A percentile compares a stretch with the other conserved stretches of the same genome.
These are phyloP conservation scores for Alternaria metachromatica DNA, from an alignment of 2,329 filamentous ascomycete species.

Conservation along the genomic window DNA sequence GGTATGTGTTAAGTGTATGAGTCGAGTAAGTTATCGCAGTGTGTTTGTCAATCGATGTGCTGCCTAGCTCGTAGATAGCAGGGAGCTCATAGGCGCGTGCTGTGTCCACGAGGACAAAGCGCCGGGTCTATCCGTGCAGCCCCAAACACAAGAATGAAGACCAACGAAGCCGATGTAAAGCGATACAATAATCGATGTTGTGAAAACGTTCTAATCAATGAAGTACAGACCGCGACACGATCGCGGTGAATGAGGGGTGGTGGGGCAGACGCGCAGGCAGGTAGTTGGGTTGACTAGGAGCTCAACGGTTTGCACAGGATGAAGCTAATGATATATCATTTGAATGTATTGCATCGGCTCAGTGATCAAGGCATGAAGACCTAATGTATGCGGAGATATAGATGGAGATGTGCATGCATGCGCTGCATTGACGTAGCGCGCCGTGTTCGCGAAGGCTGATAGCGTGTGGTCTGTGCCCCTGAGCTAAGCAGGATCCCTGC, in stretches of 20 bases:
- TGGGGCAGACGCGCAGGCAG: conserved; percentile 13
- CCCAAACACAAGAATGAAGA: neutral
- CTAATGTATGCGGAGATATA: neutral
- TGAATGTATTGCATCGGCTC: neutral
- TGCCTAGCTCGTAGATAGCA: conserved; percentile 14
- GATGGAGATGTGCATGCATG: conserved; percentile 1
- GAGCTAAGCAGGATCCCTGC: conserved; percentile 4
- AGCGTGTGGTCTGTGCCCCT: conserved; percentile 1
- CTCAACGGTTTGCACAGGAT: neutral
- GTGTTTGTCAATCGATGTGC: conserved; percentile 12
- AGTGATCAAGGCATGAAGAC: neutral
- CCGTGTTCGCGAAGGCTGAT: conserved; percentile 2
- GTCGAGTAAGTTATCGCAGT: neutral
- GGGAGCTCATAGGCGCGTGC: conserved; percentile 24
- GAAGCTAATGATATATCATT: too few relatives aligned
- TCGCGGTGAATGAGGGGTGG: conserved; percentile 18
- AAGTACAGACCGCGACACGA: neutral
- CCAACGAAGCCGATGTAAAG: neutral
- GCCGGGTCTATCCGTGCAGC: neutral
- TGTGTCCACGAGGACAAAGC: conserved; percentile 33
- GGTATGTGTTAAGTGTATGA: neutral
- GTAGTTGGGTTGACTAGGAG: neutral
- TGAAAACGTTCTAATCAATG: neutral
- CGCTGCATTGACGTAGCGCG: conserved; percentile 15
- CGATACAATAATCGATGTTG: neutral